Base-by-base conservation (phyloP, 1,139 yeast genomes). In the Scheffersomyces stambukii region DNA sequence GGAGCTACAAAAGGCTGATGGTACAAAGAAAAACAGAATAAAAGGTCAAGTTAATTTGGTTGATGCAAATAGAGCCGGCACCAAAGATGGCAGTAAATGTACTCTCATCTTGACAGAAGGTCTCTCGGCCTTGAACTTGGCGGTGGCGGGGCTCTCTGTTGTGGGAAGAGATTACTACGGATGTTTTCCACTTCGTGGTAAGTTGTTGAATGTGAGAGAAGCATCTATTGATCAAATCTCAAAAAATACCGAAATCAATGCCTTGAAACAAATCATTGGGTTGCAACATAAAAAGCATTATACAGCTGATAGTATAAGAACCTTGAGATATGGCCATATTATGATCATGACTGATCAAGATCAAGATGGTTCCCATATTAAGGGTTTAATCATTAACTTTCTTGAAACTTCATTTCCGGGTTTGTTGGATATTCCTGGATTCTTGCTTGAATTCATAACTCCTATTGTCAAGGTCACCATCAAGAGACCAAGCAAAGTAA, bases 321-420 rank as follows among this genome's bases (percentile, higher is more conserved):
- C 81, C 8, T 65, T 93, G 39, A 77, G 99, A 52, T 93, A 93
- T 52, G 98, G 99, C 16, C 96, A 88, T 54, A 75, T 93, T 29
- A 91, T 93, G 97, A 88, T 93, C 50, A 93, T 93, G 98, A 88
- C 99, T 4, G 99, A 93, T 83, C 99, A 93, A 60, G 99, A 93
- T 84, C 96, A 89, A 48, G 99, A 93, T 70, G 99, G 99, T 36
- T 84, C 95, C 13, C 99, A 93, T 64, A 93, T 93, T 52, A 93
- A 93, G 55, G 99, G 99, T 40, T 72, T 93, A 45, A 76, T 93
- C 39, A 93, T 93, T 49, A 93, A 93, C 54, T 93, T 91, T 51
- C 63, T 93, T 37, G 97, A 91, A 55, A 75, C 93, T 4, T 83
- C 95, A 25, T 93, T 93, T 62, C 98, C 98, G 1, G 98, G 97